Percentiles rank a stretch among this genome's conserved stretches.
These are phyloP conservation scores for Mycena galopus DNA, from an alignment of 768 basidiomycete genomes.

Conservation along the genomic window DNA sequence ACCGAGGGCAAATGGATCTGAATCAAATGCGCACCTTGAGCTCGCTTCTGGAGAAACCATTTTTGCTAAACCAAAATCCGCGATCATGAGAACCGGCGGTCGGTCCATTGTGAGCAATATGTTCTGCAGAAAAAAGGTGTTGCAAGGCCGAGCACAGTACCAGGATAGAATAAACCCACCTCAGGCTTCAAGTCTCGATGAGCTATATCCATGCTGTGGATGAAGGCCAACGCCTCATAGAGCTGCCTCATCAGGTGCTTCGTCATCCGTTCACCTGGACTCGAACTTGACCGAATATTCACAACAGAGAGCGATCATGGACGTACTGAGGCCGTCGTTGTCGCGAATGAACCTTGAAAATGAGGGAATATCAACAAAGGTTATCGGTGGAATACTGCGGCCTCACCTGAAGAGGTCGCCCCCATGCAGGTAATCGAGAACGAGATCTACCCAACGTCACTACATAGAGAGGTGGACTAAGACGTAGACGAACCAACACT, in stretches of 20 bases:
- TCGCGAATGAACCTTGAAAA: too few relatives aligned
- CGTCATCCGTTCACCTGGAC: constrained; percentile 66
- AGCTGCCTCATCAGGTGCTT: constrained; percentile 85
- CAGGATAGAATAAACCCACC: constrained; percentile 51
- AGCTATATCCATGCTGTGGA: constrained; percentile 80
- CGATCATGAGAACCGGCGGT: constrained; percentile 87
- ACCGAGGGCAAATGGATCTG: neutral
- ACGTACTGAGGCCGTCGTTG: too few relatives aligned
- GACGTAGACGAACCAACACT: constrained; percentile 65
- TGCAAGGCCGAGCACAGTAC: neutral
- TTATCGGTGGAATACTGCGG: constrained; percentile 60
- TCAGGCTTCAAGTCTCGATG: constrained; percentile 97
- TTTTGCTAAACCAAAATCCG: constrained; percentile 97
- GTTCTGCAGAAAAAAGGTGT: constrained; percentile 61
- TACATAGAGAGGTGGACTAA: constrained; percentile 1
- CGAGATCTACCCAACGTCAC: constrained; percentile 67
- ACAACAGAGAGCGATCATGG: too few relatives aligned
- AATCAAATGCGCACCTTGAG: constrained; percentile 65
- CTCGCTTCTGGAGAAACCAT: constrained; percentile 82
- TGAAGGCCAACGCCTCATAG: constrained; percentile 83
- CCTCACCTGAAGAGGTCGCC: constrained; percentile 90
- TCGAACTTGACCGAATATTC: too few relatives aligned
- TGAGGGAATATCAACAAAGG: constrained; percentile 10
- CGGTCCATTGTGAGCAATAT: constrained; percentile 78
- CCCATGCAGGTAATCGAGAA: constrained; percentile 88